These are phyloP conservation scores for Lentithecium fluviatile DNA, from an alignment of 495 filamentous ascomycete genomes.

Conservation along the genomic window DNA sequence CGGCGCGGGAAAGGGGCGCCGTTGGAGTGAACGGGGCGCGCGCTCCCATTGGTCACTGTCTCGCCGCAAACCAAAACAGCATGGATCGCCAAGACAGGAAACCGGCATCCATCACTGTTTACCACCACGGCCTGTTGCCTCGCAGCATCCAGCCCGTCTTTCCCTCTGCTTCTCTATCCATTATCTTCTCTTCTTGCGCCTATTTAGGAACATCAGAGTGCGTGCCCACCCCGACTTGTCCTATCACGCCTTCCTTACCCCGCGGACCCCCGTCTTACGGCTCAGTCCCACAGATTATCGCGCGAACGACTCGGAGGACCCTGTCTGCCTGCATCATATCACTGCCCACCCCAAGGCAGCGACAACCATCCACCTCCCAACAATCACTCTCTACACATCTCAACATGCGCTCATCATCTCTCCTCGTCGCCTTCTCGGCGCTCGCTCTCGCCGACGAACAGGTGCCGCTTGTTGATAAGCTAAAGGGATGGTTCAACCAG, in stretches of 20 bases:
- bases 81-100: background rate
- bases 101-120: background rate
- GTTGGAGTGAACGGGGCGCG: background rate
- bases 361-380: background rate
- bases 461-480: conserved; percentile 66
- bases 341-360: background rate
- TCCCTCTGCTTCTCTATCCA: conserved; percentile 1
- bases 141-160: background rate
- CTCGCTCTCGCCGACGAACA: conserved; percentile 72
- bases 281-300: background rate
- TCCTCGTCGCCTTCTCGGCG: conserved; percentile 66
- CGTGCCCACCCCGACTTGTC: too few relatives aligned
- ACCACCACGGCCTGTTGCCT: too few relatives aligned
- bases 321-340: conserved; percentile 2
- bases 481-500: conserved; percentile 64
- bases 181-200: background rate
- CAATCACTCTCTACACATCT: conserved; percentile 23
- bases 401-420: conserved; percentile 69
- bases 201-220: too few relatives aligned
- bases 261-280: background rate
- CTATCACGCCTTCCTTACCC: too few relatives aligned
- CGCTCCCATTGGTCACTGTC: background rate
- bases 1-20: background rate
- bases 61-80: background rate
- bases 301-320: conserved; percentile 1